Percentiles rank a stretch among this genome's conserved stretches.
Conservation (phyloP, 305 asterid species). For the Fraxinus floribunda region DNA sequence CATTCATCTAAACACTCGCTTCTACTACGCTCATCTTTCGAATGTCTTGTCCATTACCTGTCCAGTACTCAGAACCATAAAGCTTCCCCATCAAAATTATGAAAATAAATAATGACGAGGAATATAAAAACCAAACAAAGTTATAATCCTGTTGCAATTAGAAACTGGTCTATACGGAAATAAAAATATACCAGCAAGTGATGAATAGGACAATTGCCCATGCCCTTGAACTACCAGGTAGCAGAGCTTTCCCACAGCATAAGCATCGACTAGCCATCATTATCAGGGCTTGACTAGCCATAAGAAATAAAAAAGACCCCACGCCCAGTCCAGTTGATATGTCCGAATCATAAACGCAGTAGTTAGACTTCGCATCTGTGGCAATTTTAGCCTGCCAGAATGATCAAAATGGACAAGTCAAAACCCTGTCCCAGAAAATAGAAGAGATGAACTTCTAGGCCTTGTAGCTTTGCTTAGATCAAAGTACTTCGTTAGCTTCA, state of each 20-base stretch:
- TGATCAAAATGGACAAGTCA: not conserved
- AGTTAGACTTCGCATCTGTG: conserved; percentile 33
- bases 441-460: not conserved
- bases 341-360: conserved; percentile 68
- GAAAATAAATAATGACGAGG: not conserved
- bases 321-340: conserved; percentile 70
- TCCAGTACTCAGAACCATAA: not conserved
- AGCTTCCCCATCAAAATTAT: not conserved
- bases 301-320: conserved; percentile 59
- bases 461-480: not conserved
- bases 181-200: conserved; percentile 61
- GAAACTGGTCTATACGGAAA: not conserved
- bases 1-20: not conserved
- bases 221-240: conserved; percentile 67
- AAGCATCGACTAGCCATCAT: conserved; percentile 62
- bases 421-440: not conserved
- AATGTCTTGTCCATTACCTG: not conserved
- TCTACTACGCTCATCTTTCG: not conserved
- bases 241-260: conserved; percentile 76
- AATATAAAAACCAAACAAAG: not conserved
- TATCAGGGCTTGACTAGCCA: conserved; percentile 66
- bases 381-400: conserved; percentile 43
- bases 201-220: conserved; percentile 70
- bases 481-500: not conserved
- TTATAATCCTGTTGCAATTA: not conserved